These are phyloP conservation scores for Physaria fendleri DNA, from an alignment of 345 rosid species.

Conservation along the genomic window DNA sequence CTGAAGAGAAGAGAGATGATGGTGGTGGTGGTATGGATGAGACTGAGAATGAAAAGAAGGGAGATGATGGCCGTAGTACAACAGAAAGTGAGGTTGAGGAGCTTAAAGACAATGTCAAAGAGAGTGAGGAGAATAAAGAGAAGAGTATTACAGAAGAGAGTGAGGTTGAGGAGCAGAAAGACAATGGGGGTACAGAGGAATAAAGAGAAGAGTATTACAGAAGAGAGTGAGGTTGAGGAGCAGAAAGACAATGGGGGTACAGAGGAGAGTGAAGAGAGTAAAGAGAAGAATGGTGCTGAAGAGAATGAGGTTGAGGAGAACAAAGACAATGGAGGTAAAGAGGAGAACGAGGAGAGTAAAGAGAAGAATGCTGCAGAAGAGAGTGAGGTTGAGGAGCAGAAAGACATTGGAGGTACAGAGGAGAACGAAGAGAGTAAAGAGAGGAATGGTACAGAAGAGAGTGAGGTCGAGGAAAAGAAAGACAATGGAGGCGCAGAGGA, in stretches of 20 bases:
- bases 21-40: background rate
- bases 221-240: constrained; percentile 4
- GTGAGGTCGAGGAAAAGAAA: background rate
- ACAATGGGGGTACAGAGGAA: constrained; percentile 7
- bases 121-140: background rate
- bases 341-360: background rate
- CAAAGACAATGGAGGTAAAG: too few relatives aligned
- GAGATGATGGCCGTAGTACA: too few relatives aligned
- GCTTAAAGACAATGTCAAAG: too few relatives aligned
- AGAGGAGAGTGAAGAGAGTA: too few relatives aligned
- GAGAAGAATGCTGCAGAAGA: background rate
- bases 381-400: background rate
- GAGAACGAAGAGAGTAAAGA: constrained; percentile 12
- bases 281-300: too few relatives aligned
- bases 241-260: background rate
- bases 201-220: background rate
- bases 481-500: background rate
- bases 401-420: background rate
- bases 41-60: too few relatives aligned
- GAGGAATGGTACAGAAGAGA: constrained; percentile 8
- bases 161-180: background rate
- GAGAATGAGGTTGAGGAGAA: too few relatives aligned
- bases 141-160: background rate
- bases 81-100: too few relatives aligned
- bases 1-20: background rate